Evolutionary conservation across 306 rosid species (phyloP).

Genomic region (Casuarina cunninghamiana): DNA sequence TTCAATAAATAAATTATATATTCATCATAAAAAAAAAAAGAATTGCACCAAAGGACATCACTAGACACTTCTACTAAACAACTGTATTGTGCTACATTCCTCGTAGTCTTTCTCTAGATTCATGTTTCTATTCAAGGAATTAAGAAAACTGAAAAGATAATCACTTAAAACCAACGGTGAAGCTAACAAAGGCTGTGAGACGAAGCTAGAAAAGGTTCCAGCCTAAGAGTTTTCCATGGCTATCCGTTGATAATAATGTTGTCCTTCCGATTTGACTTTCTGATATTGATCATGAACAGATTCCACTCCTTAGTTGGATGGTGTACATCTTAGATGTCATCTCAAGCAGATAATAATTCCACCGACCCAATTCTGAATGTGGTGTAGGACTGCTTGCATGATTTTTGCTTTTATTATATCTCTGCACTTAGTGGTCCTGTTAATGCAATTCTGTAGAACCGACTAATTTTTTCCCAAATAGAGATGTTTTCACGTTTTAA

Average conservation of each 20-base stretch:
- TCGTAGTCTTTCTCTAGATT: slow-evolving; percentile 16
- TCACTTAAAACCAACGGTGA: slow-evolving; percentile 4
- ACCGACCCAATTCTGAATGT: neutral
- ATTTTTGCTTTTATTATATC: neutral
- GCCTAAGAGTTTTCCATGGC: slow-evolving; percentile 32
- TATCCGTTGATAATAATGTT: slow-evolving; percentile 10
- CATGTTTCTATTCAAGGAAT: slow-evolving; percentile 66
- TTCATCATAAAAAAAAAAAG: slow-evolving; percentile 50
- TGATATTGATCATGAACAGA: slow-evolving; percentile 9
- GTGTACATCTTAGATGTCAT: slow-evolving; percentile 24
- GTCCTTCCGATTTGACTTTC: slow-evolving; percentile 1
- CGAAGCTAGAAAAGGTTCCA: slow-evolving; percentile 64
- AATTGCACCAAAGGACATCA: slow-evolving; percentile 87
- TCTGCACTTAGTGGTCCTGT: neutral
- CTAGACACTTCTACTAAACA: slow-evolving; percentile 49
- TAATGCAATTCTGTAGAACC: too few species aligned
- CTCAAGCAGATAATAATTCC: slow-evolving; percentile 11
- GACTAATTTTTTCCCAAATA: too few species aligned
- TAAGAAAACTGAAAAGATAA: slow-evolving; percentile 48
- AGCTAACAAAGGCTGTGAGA: slow-evolving; percentile 54
- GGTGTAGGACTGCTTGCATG: slow-evolving; percentile 2
- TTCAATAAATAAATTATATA: too few species aligned
- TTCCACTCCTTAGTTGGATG: slow-evolving; percentile 17
- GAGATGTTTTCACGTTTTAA: too few species aligned
- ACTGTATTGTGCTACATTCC: slow-evolving; percentile 7